Evolutionary conservation across 169 alveolate species (phyloP).

Genomic region (Cryptosporidium ryanae): DNA sequence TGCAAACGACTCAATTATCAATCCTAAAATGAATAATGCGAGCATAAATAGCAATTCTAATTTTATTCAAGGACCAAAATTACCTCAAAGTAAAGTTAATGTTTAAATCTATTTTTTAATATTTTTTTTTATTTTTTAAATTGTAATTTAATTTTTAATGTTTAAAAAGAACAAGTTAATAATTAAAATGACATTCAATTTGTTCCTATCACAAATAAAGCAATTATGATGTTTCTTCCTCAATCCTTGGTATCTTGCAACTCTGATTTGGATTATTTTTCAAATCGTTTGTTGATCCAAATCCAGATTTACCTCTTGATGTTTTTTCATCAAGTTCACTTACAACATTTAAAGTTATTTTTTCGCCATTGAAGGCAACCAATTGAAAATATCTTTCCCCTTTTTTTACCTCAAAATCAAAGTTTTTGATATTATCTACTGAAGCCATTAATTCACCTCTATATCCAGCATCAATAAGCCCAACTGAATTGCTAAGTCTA

Average conservation of each 20-base stretch:
- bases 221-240: not conserved
- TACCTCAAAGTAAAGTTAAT: not conserved
- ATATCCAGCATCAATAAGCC: constrained; percentile 91
- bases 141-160: too few species aligned
- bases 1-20: constrained; percentile 15
- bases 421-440: constrained; percentile 88
- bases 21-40: not conserved
- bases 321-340: constrained; percentile 85
- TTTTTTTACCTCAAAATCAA: constrained; percentile 84
- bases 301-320: constrained; percentile 89
- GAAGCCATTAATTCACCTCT: constrained; percentile 90
- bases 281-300: constrained; percentile 86
- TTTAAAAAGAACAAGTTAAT: too few species aligned
- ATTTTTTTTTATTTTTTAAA: too few species aligned
- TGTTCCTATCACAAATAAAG: not conserved
- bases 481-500: constrained; percentile 89
- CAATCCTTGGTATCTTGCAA: constrained; percentile 22
- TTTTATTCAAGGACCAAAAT: constrained; percentile 18
- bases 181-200: not conserved
- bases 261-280: not conserved
- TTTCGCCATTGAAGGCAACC: constrained; percentile 89
- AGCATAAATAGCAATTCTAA: not conserved
- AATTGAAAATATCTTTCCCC: constrained; percentile 85
- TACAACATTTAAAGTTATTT: constrained; percentile 85
- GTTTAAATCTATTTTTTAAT: too few species aligned